Percentiles rank a stretch among this genome's conserved stretches.
These are phyloP conservation scores for Sapria himalayana DNA, from an alignment of 345 rosid species.

Conservation along the genomic window DNA sequence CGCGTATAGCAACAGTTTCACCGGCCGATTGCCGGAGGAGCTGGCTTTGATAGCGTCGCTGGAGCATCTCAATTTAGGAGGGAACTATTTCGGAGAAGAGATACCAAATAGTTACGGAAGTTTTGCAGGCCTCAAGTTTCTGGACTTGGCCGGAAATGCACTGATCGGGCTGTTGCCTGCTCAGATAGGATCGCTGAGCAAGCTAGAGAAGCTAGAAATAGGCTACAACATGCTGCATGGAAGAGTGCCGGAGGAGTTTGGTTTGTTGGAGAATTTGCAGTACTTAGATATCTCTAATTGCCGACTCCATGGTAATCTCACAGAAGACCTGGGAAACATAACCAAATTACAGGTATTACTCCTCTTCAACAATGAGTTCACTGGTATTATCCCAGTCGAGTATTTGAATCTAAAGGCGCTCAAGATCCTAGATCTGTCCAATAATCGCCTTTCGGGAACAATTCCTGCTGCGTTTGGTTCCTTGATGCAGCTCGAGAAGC, in stretches of 20 bases:
- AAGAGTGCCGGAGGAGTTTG: conserved; percentile 37
- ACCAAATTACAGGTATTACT: conserved; percentile 29
- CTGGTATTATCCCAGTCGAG: conserved; percentile 54
- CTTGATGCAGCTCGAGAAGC: conserved; percentile 28
- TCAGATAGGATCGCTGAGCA: conserved; percentile 30
- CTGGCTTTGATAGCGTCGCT: conserved; percentile 28
- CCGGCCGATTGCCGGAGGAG: conserved; percentile 41
- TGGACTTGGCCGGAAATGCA: conserved; percentile 52
- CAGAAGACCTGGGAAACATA: conserved; percentile 38
- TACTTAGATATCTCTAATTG: conserved; percentile 47
- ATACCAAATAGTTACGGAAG: conserved; percentile 49
- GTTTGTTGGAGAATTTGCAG: conserved; percentile 27
- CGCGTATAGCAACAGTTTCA: conserved; percentile 69
- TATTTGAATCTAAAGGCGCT: conserved; percentile 27
- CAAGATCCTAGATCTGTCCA: conserved; percentile 41
- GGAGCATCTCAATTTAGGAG: conserved; percentile 81
- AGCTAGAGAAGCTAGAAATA: conserved; percentile 53
- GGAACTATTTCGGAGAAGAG: conserved; percentile 70
- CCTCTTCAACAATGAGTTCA: conserved; percentile 36
- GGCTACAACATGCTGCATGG: conserved; percentile 57
- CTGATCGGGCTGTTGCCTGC: conserved; percentile 47
- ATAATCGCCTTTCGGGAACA: conserved; percentile 42
- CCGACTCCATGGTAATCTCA: conserved; percentile 46
- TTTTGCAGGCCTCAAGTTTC: conserved; percentile 26
- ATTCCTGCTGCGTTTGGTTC: conserved; percentile 36